Evolutionary conservation across 108 stramenopile species (phyloP), one percentile per base, ranked within the genome.

Genomic region (Fistulifera pelliculosa): DNA sequence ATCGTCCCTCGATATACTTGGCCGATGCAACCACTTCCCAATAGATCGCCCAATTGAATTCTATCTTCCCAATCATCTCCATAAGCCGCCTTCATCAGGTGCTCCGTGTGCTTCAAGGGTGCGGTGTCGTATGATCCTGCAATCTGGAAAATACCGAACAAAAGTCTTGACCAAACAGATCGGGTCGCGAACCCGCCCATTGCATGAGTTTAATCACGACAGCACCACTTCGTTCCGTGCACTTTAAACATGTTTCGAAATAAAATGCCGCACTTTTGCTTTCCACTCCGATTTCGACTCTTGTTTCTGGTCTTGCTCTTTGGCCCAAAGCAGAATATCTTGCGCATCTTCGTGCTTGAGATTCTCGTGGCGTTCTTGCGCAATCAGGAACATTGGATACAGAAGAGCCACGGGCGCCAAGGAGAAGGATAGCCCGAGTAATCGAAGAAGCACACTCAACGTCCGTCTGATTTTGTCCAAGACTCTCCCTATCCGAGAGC

Each of bases 21-120:
- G 27, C 72, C 85, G 58, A 87, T 78, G 47, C 81, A 81, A 5
- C 85, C 85, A 65, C 78, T 70, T 11, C 80, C 85, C 25, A 87
- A 14, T 14, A 79, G 44, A 8, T 69, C 27, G 12, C 56, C 61
- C 0, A 79, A n/a, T 8, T 26, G 21, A 40, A 74, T 56, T 7
- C 44, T 40, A 1, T 73, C 65, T 50, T 73, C 23, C 80, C 80
- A 87, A 41, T 82, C 63, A 11, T 64, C 42, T 24, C 85, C 85
- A 44, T 71, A 80, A 3, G 81, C 76, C 31, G 73, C 60, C 54
- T 38, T 38, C 61, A 87, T 41, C 12, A 62, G 47, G 23, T 38
- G 21, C 61, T 68, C 62, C 0, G 85, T 79, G 50, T 82, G 63
- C n/a, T 54, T 61, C 73, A 75, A 0, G 47, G 28, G 53, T 84